phyloP scores from a whole-genome alignment of 2,329 filamentous ascomycete genomes.

The Colletotrichum filicis region DNA sequence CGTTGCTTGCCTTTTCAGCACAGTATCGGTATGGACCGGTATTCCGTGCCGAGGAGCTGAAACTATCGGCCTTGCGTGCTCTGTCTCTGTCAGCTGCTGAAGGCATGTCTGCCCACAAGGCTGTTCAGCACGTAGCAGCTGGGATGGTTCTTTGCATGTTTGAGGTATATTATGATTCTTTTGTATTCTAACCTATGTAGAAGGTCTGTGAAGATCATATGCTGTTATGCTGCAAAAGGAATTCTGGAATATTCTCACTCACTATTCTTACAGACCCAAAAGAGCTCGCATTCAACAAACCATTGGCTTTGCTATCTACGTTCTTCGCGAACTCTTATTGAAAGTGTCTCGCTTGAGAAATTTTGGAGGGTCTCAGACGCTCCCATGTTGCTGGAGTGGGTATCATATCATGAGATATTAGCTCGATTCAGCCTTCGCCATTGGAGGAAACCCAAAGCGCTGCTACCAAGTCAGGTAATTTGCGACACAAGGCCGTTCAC shows the following conservation, averaged over 20 bases:
- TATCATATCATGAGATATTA: constrained; percentile 43
- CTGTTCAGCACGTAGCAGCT: constrained; percentile 43
- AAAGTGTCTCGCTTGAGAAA: neutral
- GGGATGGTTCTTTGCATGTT: constrained; percentile 44
- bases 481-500: neutral
- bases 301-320: constrained; percentile 43
- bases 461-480: neutral
- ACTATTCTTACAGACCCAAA: constrained; percentile 35
- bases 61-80: constrained; percentile 38
- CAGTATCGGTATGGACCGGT: constrained; percentile 39
- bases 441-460: constrained; percentile 34
- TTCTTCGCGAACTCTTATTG: constrained; percentile 39
- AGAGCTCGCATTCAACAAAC: constrained; percentile 39
- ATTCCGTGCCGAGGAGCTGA: constrained; percentile 39
- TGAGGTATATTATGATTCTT: constrained; percentile 37
- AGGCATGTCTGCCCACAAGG: constrained; percentile 32
- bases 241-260: neutral
- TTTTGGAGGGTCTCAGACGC: constrained; percentile 14
- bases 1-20: constrained; percentile 42
- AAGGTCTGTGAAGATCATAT: neutral
- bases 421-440: constrained; percentile 42
- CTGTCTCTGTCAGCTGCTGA: constrained; percentile 38
- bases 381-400: constrained; percentile 41
- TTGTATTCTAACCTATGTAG: no score
- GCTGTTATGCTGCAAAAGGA: neutral